Conservation (phyloP, 768 basidiomycete genomes). For the Kwoniella pini region DNA sequence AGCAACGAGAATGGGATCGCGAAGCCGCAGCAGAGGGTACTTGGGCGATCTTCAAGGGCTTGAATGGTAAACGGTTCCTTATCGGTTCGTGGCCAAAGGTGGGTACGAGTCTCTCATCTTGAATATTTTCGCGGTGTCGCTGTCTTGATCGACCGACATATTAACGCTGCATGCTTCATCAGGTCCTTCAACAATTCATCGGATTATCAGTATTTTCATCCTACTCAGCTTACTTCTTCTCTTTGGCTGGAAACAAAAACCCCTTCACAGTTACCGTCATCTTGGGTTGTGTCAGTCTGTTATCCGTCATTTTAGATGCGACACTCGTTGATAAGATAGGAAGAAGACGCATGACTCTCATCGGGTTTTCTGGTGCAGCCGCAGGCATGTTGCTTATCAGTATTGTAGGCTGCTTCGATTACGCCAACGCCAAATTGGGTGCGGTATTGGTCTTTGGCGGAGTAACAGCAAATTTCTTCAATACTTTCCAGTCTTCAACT, state of each 20-base stretch:
- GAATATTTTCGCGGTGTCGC: background rate
- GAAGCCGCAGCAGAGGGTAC: slow-evolving; percentile 13
- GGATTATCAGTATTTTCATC: slow-evolving; percentile 26
- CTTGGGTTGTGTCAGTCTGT: slow-evolving; percentile 6
- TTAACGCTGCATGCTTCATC: slow-evolving; percentile 1
- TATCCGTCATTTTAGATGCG: slow-evolving; percentile 14
- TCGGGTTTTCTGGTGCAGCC: slow-evolving; percentile 24
- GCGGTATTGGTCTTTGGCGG: slow-evolving; percentile 18
- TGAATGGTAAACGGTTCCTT: slow-evolving; percentile 32
- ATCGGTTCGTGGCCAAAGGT: slow-evolving; percentile 40
- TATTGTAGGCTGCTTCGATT: slow-evolving; percentile 18
- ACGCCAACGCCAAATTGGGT: slow-evolving; percentile 11
- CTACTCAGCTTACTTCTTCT: slow-evolving; percentile 35
- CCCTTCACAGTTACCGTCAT: slow-evolving; percentile 22
- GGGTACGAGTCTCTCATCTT: background rate
- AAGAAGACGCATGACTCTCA: slow-evolving; percentile 26
- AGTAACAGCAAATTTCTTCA: slow-evolving; percentile 26
- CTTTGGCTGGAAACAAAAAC: slow-evolving; percentile 19
- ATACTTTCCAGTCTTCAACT: slow-evolving; percentile 24
- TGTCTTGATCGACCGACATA: no score
- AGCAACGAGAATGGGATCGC: slow-evolving; percentile 13
- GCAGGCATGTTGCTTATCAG: slow-evolving; percentile 15
- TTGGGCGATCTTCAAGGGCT: slow-evolving; percentile 31
- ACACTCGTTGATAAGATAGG: slow-evolving; percentile 27
- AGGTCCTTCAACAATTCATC: slow-evolving; percentile 33